Conservation (phyloP, 176 grass and related monocot genomes). For the Olyra latifolia region DNA sequence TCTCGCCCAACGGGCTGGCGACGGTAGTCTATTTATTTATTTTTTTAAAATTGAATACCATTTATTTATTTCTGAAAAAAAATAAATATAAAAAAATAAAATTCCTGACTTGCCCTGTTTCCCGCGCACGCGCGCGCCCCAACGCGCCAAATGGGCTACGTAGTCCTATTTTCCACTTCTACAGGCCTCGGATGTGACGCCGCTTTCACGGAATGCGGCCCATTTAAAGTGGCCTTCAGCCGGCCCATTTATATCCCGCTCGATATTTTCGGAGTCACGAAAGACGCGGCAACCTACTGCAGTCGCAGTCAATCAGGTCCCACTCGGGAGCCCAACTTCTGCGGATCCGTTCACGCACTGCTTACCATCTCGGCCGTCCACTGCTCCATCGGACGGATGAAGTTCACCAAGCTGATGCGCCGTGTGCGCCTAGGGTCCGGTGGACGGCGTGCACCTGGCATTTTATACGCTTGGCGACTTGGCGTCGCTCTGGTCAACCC, state of each 20-base stretch:
- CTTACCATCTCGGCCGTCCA: accelerated
- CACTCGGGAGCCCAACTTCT: not conserved
- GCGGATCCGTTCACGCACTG: not conserved
- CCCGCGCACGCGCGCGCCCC: too few relatives aligned
- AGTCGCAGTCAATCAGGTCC: not conserved
- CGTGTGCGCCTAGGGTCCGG: not conserved
- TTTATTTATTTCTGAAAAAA: too few relatives aligned
- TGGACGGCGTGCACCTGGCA: not conserved
- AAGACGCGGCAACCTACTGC: not conserved
- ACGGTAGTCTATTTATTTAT: too few relatives aligned
- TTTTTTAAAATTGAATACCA: too few relatives aligned
- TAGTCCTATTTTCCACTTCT: not conserved
- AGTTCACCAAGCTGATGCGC: too few relatives aligned
- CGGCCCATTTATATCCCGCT: not conserved
- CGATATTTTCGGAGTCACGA: too few relatives aligned
- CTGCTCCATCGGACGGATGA: not conserved
- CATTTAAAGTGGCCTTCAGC: not conserved
- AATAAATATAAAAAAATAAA: too few relatives aligned
- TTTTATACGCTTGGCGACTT: not conserved
- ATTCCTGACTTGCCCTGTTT: too few relatives aligned
- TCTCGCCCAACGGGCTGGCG: too few relatives aligned
- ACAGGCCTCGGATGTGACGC: not conserved
- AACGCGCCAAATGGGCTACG: too few relatives aligned
- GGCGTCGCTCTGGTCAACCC: conserved; percentile 23
- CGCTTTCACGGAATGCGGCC: not conserved